These are phyloP conservation scores for Brassica balearica DNA, from an alignment of 441 rosid genomes.

Conservation along the genomic window DNA sequence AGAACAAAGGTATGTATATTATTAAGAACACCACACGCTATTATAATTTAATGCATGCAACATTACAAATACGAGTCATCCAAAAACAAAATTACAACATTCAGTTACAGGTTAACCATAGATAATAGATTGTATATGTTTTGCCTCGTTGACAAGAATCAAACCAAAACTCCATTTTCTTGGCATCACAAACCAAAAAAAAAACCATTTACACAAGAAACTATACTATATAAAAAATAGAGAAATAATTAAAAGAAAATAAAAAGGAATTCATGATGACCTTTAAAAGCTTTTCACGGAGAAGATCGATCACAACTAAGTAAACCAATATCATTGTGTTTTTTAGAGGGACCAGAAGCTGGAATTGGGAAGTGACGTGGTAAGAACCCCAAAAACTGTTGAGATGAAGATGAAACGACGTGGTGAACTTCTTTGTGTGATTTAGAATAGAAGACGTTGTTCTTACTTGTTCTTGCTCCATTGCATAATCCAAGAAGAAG, in stretches of 20 bases:
- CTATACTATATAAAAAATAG: neutral
- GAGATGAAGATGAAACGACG: slow-evolving; percentile 37
- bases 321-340: slow-evolving; percentile 86
- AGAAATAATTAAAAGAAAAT: neutral
- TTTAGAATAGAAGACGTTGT: slow-evolving; percentile 53
- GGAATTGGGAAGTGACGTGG: slow-evolving; percentile 87
- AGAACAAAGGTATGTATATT: too few species aligned
- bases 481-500: slow-evolving; percentile 47
- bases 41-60: too few species aligned
- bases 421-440: slow-evolving; percentile 34
- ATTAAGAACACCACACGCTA: too few species aligned
- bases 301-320: slow-evolving; percentile 39
- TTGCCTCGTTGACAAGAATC: slow-evolving; percentile 22
- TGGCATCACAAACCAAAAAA: slow-evolving; percentile 17
- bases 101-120: too few species aligned
- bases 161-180: slow-evolving; percentile 10
- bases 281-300: slow-evolving; percentile 32
- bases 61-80: too few species aligned
- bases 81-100: too few species aligned
- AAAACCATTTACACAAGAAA: slow-evolving; percentile 28
- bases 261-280: slow-evolving; percentile 6
- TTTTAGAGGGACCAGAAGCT: slow-evolving; percentile 89
- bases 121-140: neutral
- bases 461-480: slow-evolving; percentile 59
- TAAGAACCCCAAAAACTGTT: slow-evolving; percentile 67